phyloP scores from a whole-genome alignment of 192 early-diverging fungal species.

The Chytriomyces confervae region DNA sequence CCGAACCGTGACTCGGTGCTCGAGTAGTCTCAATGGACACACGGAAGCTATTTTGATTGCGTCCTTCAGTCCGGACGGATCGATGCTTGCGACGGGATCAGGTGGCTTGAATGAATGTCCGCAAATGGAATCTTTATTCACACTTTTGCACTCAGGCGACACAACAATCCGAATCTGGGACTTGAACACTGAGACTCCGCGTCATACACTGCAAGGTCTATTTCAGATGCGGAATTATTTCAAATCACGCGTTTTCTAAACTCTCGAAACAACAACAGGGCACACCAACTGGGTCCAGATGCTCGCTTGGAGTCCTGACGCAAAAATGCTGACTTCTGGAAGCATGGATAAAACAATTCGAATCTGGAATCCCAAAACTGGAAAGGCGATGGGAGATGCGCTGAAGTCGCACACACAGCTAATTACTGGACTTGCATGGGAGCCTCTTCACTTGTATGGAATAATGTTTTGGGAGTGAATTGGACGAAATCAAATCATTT shows the following conservation, averaged over 20 bases:
- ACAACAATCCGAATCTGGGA: constrained; percentile 97
- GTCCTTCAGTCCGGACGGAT: constrained; percentile 89
- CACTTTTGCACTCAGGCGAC: too few relatives aligned
- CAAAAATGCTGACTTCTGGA: constrained; percentile 81
- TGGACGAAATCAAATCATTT: background rate
- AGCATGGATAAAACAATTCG: constrained; percentile 89
- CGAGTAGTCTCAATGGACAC: constrained; percentile 85
- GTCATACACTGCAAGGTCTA: constrained; percentile 77
- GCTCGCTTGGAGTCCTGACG: constrained; percentile 94
- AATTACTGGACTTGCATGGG: constrained; percentile 92
- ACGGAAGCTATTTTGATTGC: constrained; percentile 92
- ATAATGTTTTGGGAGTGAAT: background rate
- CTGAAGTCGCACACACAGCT: constrained; percentile 86
- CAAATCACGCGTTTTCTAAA: too few relatives aligned
- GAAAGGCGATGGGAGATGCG: too few relatives aligned
- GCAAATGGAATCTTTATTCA: too few relatives aligned
- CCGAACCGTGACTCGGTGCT: constrained; percentile 88
- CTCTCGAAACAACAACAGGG: too few relatives aligned
- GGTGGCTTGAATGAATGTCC: too few relatives aligned
- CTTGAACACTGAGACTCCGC: constrained; percentile 94
- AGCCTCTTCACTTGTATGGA: constrained; percentile 80
- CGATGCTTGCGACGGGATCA: constrained; percentile 89
- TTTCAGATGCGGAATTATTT: too few relatives aligned
- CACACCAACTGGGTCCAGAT: constrained; percentile 93
- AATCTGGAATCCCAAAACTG: constrained; percentile 89